phyloP scores from a whole-genome alignment of 805 yeast species.

The Blastobotrys peoriensis region DNA sequence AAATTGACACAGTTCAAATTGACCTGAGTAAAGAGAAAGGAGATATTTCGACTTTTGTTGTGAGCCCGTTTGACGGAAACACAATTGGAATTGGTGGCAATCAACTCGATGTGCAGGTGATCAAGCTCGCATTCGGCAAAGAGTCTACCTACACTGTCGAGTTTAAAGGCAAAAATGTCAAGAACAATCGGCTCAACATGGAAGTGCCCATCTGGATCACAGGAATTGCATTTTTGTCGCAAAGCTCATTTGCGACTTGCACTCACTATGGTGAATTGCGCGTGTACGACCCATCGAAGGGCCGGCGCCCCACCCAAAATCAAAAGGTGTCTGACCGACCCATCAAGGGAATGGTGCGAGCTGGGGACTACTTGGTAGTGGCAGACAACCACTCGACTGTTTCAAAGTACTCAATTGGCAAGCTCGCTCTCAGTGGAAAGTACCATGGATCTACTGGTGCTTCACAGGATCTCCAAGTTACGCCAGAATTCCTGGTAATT shows the following conservation, averaged over 20 bases:
- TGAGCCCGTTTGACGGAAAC: conserved; percentile 2
- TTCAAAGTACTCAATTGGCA: conserved; percentile 43
- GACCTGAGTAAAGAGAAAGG: not conserved
- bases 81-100: conserved; percentile 82
- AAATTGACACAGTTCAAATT: not conserved
- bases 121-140: conserved; percentile 28
- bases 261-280: conserved; percentile 76
- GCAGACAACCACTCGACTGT: conserved; percentile 68
- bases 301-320: conserved; percentile 60
- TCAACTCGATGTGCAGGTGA: conserved; percentile 61
- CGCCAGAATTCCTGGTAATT: conserved; percentile 40
- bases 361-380: conserved; percentile 47
- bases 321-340: conserved; percentile 52
- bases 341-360: conserved; percentile 37
- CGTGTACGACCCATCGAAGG: conserved; percentile 60
- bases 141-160: conserved; percentile 29
- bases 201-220: conserved; percentile 80
- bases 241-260: conserved; percentile 42
- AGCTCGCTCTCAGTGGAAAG: conserved; percentile 41
- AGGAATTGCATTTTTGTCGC: conserved; percentile 43
- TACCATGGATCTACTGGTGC: conserved; percentile 76
- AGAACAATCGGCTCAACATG: conserved; percentile 68
- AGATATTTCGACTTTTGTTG: conserved; percentile 6
- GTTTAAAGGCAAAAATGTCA: conserved; percentile 78
- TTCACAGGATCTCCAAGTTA: conserved; percentile 38